phyloP scores from a whole-genome alignment of 208 protist species.

The Sergeia podlipaevii region DNA sequence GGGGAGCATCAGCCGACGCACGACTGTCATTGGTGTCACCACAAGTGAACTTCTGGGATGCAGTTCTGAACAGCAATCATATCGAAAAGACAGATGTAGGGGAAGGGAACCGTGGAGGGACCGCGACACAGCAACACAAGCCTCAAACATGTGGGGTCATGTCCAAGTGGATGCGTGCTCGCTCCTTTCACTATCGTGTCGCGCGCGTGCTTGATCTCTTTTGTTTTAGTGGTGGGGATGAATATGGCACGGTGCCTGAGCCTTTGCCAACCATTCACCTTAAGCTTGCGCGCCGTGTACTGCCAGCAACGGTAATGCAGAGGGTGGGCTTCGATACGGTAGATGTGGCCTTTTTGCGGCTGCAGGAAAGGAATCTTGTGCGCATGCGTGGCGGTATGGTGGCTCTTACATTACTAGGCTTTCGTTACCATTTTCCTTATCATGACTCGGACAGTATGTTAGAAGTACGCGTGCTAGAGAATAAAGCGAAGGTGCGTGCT shows the following conservation, averaged over 20 bases:
- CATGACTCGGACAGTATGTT: slow-evolving; percentile 60
- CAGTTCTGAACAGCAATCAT: slow-evolving; percentile 35
- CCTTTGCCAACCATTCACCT: slow-evolving; percentile 45
- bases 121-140: not conserved
- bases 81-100: not conserved
- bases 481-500: slow-evolving; percentile 16
- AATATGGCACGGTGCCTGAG: slow-evolving; percentile 36
- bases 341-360: slow-evolving; percentile 32
- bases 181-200: slow-evolving; percentile 69
- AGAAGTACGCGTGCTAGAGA: slow-evolving; percentile 31
- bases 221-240: slow-evolving; percentile 55
- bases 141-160: not conserved
- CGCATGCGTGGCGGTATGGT: slow-evolving; percentile 23
- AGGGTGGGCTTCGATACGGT: slow-evolving; percentile 33
- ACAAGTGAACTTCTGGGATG: slow-evolving; percentile 23
- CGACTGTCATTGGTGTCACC: not conserved
- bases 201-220: slow-evolving; percentile 65
- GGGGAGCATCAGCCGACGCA: not conserved
- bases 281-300: slow-evolving; percentile 19
- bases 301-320: slow-evolving; percentile 16
- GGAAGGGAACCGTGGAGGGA: not conserved
- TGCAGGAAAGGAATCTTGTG: slow-evolving; percentile 46
- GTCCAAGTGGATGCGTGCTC: not conserved
- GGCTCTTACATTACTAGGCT: slow-evolving; percentile 66
- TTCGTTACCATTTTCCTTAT: slow-evolving; percentile 80